These are phyloP conservation scores for Rubia tinctorum DNA, from an alignment of 305 asterid species.

Conservation along the genomic window DNA sequence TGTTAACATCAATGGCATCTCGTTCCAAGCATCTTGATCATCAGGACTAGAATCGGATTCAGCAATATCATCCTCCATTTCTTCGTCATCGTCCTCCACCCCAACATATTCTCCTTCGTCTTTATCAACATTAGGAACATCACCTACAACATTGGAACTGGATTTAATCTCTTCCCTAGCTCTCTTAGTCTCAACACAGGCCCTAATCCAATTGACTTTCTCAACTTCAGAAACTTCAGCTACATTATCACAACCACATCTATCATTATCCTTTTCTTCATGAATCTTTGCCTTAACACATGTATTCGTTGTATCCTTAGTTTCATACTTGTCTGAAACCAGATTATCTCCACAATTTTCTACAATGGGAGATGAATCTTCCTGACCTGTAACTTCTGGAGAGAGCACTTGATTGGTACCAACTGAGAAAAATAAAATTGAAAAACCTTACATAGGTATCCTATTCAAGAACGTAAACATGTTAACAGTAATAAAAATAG, in stretches of 20 bases:
- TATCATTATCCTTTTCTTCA: neutral
- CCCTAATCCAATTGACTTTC: neutral
- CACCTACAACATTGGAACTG: neutral
- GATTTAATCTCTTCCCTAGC: neutral
- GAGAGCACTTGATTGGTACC: neutral
- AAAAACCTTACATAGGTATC: too few species aligned
- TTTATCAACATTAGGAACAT: neutral
- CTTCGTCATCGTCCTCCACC: constrained; percentile 38
- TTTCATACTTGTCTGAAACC: neutral
- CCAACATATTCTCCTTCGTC: constrained; percentile 41
- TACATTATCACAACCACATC: neutral
- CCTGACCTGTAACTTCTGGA: neutral
- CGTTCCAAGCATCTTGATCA: constrained; percentile 71
- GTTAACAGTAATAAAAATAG: neutral
- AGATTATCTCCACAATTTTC: neutral
- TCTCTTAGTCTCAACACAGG: neutral
- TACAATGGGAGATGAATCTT: neutral
- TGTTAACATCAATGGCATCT: constrained; percentile 55
- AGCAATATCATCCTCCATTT: constrained; percentile 32
- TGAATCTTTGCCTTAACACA: neutral
- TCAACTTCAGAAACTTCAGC: neutral
- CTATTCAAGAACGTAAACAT: neutral
- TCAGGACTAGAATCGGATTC: constrained; percentile 30
- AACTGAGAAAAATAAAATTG: too few species aligned
- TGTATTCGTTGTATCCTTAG: neutral